phyloP scores from a whole-genome alignment of 306 rosid species.

The Fragaria nilgerrensis region DNA sequence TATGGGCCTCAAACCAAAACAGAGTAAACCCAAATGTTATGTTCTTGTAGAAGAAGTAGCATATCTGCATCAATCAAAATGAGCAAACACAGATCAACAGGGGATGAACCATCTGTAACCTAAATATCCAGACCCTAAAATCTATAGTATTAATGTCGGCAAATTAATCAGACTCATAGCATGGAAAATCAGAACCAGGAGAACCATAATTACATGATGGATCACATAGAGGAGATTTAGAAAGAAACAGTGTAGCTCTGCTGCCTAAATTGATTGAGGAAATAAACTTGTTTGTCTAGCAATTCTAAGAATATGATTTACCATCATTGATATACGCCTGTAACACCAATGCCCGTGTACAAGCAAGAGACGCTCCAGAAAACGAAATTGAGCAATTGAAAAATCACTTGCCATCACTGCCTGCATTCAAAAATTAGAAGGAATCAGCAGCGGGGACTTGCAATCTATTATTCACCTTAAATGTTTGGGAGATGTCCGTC shows the following conservation, averaged over 20 bases:
- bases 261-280: not conserved
- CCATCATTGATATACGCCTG: constrained; percentile 89
- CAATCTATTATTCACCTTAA: not conserved
- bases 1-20: constrained; percentile 86
- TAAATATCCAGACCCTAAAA: constrained; percentile 13
- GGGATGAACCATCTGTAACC: not conserved
- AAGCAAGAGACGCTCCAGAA: constrained; percentile 79
- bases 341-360: constrained; percentile 97
- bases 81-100: constrained; percentile 21
- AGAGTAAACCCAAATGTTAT: constrained; percentile 80
- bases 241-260: not conserved
- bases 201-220: not conserved
- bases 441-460: constrained; percentile 21
- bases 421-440: constrained; percentile 35
- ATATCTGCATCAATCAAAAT: constrained; percentile 60
- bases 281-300: not conserved
- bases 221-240: not conserved
- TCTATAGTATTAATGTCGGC: not conserved
- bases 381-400: constrained; percentile 71
- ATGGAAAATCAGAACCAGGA: constrained; percentile 6
- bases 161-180: constrained; percentile 14
- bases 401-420: constrained; percentile 97
- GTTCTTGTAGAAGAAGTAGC: constrained; percentile 96
- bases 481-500: not conserved
- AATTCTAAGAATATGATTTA: constrained; percentile 36